Conservation (phyloP, 805 yeast species). For the Kregervanrija pseudodelftensis region DNA sequence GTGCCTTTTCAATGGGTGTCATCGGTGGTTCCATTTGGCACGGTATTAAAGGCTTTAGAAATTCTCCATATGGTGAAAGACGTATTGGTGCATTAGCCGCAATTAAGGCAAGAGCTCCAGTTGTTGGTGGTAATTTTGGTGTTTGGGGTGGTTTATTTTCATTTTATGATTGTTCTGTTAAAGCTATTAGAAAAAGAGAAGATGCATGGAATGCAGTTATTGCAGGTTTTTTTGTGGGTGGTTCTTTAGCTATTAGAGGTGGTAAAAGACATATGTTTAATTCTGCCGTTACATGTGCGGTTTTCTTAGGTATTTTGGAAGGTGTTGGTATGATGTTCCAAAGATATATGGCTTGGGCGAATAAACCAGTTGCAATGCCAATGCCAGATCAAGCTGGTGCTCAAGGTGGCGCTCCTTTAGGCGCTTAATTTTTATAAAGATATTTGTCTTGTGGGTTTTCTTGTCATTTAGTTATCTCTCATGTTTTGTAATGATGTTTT, state of each 20-base stretch:
- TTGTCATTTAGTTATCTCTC: conserved; percentile 1
- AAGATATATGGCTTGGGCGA: conserved; percentile 79
- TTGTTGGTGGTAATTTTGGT: conserved; percentile 97
- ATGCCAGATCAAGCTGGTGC: conserved; percentile 33
- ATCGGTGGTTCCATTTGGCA: conserved; percentile 99
- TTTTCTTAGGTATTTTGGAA: conserved; percentile 92
- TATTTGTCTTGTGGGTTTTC: not conserved
- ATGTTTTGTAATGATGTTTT: too few species aligned
- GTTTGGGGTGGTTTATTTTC: conserved; percentile 99
- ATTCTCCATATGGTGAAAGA: conserved; percentile 96
- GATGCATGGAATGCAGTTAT: conserved; percentile 98
- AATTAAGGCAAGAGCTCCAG: conserved; percentile 94
- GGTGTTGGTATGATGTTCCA: conserved; percentile 97
- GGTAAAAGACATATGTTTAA: conserved; percentile 97
- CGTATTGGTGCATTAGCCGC: conserved; percentile 84
- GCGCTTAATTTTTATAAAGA: too few species aligned
- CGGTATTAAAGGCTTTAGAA: conserved; percentile 97
- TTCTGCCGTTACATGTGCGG: conserved; percentile 95
- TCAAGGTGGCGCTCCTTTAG: conserved; percentile 8
- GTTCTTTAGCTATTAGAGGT: conserved; percentile 95
- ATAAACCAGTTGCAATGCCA: conserved; percentile 62
- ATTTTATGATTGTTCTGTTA: conserved; percentile 90
- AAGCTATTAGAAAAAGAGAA: conserved; percentile 93
- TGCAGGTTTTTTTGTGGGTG: conserved; percentile 98
- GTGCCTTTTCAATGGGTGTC: conserved; percentile 98